A percentile compares a stretch with the other conserved stretches of the same genome.
phyloP scores from a whole-genome alignment of 768 basidiomycete species.

The Tephrocybe sp. region DNA sequence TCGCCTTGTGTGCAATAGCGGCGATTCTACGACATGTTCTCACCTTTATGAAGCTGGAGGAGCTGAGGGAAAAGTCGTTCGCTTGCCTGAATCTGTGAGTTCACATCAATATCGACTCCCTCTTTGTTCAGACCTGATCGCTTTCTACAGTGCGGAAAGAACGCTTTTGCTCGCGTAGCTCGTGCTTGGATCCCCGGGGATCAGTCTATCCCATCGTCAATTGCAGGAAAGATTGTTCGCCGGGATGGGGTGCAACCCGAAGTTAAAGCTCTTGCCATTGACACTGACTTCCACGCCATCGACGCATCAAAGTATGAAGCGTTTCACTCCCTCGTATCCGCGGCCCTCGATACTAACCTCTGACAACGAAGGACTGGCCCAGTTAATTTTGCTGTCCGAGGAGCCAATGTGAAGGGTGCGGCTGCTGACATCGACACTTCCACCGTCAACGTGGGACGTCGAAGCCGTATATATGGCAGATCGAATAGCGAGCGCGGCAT shows the following conservation, averaged over 20 bases:
- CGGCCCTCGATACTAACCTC: neutral
- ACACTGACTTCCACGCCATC: constrained; percentile 35
- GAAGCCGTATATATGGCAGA: constrained; percentile 23
- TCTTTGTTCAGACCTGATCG: neutral
- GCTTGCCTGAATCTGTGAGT: constrained; percentile 51
- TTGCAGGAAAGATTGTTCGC: constrained; percentile 28
- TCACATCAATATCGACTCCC: neutral
- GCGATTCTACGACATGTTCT: constrained; percentile 31
- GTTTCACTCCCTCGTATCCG: neutral
- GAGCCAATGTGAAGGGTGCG: constrained; percentile 31
- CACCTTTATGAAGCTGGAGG: constrained; percentile 38
- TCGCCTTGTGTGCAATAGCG: constrained; percentile 43
- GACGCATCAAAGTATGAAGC: constrained; percentile 24
- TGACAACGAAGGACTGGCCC: constrained; percentile 21
- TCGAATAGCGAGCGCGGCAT: constrained; percentile 23
- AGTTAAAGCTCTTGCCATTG: constrained; percentile 40
- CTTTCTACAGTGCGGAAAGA: constrained; percentile 36
- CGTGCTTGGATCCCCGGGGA: constrained; percentile 40
- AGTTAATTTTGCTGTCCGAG: constrained; percentile 32
- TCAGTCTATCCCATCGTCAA: constrained; percentile 37
- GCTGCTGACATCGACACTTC: constrained; percentile 21
- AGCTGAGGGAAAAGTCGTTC: constrained; percentile 50
- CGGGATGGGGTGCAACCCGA: constrained; percentile 32
- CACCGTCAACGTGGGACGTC: constrained; percentile 32
- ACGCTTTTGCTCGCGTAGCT: constrained; percentile 42